Percentiles rank a stretch among this genome's conserved stretches.
These are phyloP conservation scores for Cucumis melo DNA, from an alignment of 306 rosid species.

Conservation along the genomic window DNA sequence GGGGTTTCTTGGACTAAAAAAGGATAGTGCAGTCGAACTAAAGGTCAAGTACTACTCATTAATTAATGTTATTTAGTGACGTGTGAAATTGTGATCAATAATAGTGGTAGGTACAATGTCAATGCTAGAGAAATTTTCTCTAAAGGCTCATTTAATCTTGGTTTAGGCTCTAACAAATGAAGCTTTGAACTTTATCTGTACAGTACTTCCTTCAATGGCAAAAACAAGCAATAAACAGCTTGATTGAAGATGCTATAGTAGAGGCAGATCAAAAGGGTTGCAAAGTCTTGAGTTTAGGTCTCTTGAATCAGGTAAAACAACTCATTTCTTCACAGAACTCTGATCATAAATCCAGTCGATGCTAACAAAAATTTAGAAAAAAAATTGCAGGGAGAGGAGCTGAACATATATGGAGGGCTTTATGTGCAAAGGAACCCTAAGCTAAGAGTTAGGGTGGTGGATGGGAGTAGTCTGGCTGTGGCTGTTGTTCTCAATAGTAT, in stretches of 20 bases:
- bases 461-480: constrained; percentile 57
- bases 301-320: constrained; percentile 23
- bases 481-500: constrained; percentile 39
- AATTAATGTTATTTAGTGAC: no score
- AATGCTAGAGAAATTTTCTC: not conserved
- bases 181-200: not conserved
- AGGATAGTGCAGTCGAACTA: no score
- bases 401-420: constrained; percentile 44
- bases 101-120: not conserved
- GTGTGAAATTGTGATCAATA: no score
- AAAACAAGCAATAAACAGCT: constrained; percentile 14
- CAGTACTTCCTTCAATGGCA: constrained; percentile 19
- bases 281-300: constrained; percentile 27
- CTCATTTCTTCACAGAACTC: not conserved
- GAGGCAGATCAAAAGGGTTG: constrained; percentile 25
- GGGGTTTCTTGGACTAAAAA: no score
- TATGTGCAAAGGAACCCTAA: constrained; percentile 34
- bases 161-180: not conserved
- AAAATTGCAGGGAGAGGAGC: constrained; percentile 34
- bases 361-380: not conserved
- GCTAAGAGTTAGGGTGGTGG: constrained; percentile 53
- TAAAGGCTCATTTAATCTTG: not conserved
- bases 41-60: no score
- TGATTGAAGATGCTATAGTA: constrained; percentile 22
- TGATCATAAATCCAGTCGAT: not conserved